These are phyloP conservation scores for Cucurbita moschata DNA, from an alignment of 306 rosid genomes.

Conservation along the genomic window DNA sequence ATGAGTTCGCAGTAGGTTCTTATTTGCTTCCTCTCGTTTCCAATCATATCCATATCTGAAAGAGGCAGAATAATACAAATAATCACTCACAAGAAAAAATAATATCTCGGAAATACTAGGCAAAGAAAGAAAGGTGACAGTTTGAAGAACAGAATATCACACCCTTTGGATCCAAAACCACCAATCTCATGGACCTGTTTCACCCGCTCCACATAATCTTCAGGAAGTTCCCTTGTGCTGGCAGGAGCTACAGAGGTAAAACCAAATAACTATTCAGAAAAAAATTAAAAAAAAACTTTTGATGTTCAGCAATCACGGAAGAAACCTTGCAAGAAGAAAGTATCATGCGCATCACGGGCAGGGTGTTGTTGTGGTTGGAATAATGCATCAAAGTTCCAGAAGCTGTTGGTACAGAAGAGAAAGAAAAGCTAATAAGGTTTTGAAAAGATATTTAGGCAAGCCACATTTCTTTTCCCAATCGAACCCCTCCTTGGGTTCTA, in stretches of 20 bases:
- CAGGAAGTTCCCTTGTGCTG: constrained; percentile 62
- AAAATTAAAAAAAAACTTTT: not conserved
- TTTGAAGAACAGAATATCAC: constrained; percentile 9
- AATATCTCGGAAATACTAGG: not conserved
- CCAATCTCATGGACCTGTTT: constrained; percentile 71
- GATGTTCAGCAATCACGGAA: not conserved
- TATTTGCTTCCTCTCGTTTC: constrained; percentile 85
- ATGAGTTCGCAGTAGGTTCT: constrained; percentile 84
- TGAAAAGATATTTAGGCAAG: not conserved
- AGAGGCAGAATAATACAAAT: not conserved
- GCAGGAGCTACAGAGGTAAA: constrained; percentile 51
- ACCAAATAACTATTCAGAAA: constrained; percentile 9
- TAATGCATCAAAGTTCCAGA: constrained; percentile 88
- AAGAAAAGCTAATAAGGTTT: not conserved
- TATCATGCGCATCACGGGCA: constrained; percentile 95
- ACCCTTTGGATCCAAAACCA: constrained; percentile 92
- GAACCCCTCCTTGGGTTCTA: not conserved
- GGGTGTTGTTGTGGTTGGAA: constrained; percentile 99
- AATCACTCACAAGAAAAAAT: not conserved
- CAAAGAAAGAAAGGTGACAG: not conserved
- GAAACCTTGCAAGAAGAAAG: constrained; percentile 64
- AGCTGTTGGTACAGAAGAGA: constrained; percentile 34
- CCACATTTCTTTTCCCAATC: not conserved
- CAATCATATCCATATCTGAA: constrained; percentile 69
- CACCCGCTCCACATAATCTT: constrained; percentile 90